Percentiles rank a stretch among this genome's conserved stretches.
phyloP scores from a whole-genome alignment of 345 rosid genomes.

The Cardamine occulta region DNA sequence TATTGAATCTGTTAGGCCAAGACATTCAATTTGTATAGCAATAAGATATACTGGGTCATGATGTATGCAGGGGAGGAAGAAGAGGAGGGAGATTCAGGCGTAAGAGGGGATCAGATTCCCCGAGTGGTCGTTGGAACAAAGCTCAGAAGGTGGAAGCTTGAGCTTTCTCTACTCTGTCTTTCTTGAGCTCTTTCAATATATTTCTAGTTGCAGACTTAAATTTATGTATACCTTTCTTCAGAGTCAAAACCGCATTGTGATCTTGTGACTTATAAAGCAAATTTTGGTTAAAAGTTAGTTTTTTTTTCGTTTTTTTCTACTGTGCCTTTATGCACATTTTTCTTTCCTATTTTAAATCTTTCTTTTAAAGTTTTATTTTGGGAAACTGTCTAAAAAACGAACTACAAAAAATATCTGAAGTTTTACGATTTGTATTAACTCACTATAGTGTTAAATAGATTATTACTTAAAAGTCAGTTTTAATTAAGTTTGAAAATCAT shows the following conservation, averaged over 20 bases:
- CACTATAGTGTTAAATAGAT: neutral
- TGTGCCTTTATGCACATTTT: neutral
- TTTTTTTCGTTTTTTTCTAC: neutral
- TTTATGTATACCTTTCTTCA: conserved; percentile 8
- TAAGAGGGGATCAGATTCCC: conserved; percentile 56
- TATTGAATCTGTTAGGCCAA: neutral
- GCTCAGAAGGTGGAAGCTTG: conserved; percentile 54
- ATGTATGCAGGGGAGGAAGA: conserved; percentile 72
- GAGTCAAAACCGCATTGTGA: neutral
- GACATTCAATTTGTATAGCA: neutral
- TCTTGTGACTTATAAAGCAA: conserved; percentile 24
- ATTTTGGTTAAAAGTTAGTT: conserved; percentile 15
- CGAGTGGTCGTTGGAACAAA: conserved; percentile 64
- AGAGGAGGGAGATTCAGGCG: conserved; percentile 72
- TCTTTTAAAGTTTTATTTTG: neutral
- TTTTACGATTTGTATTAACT: neutral
- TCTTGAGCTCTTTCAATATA: conserved; percentile 18
- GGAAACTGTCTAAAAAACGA: neutral
- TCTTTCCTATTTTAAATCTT: neutral
- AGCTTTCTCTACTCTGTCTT: conserved; percentile 1
- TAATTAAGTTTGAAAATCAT: neutral
- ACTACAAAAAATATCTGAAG: neutral
- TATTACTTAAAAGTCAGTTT: neutral
- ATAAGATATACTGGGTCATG: neutral
- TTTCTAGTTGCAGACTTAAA: conserved; percentile 13